A percentile compares a stretch with the other conserved stretches of the same genome.
Conservation (phyloP, 441 rosid genomes). For the Aquilaria agallochum region DNA sequence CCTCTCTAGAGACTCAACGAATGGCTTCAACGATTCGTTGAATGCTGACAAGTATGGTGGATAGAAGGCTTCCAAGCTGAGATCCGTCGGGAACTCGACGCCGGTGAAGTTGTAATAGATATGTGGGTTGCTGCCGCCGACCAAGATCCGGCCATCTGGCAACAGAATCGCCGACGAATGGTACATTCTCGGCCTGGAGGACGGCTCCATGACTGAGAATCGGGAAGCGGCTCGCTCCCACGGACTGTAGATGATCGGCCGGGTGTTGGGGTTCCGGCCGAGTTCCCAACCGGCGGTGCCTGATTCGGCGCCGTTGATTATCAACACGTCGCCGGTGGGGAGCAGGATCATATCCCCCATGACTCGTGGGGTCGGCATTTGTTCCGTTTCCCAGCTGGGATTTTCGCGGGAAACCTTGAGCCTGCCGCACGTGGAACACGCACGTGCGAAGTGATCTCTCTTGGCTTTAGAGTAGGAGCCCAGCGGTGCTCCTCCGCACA, state of each 20-base stretch:
- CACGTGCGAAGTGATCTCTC: constrained; percentile 33
- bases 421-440: constrained; percentile 64
- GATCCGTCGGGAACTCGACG: constrained; percentile 65
- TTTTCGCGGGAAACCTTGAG: constrained; percentile 42
- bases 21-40: constrained; percentile 36
- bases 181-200: constrained; percentile 62
- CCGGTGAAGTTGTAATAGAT: constrained; percentile 48
- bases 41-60: constrained; percentile 59
- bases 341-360: constrained; percentile 87
- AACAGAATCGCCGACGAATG: constrained; percentile 69
- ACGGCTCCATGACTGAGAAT: constrained; percentile 45
- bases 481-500: constrained; percentile 82
- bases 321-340: constrained; percentile 59
- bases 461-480: constrained; percentile 30
- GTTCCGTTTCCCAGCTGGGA: constrained; percentile 71
- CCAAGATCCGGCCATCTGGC: constrained; percentile 58
- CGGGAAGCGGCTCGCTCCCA: constrained; percentile 17
- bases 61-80: constrained; percentile 66
- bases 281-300: constrained; percentile 88
- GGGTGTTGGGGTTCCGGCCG: constrained; percentile 38
- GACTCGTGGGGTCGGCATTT: constrained; percentile 68
- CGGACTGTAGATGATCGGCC: constrained; percentile 55
- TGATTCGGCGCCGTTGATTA: constrained; percentile 57
- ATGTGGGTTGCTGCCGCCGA: constrained; percentile 85
- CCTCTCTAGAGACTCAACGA: constrained; percentile 22